Evolutionary conservation across 768 basidiomycete species (phyloP), one percentile per base, ranked within the genome.

Genomic region (Tylopilus felleus): DNA sequence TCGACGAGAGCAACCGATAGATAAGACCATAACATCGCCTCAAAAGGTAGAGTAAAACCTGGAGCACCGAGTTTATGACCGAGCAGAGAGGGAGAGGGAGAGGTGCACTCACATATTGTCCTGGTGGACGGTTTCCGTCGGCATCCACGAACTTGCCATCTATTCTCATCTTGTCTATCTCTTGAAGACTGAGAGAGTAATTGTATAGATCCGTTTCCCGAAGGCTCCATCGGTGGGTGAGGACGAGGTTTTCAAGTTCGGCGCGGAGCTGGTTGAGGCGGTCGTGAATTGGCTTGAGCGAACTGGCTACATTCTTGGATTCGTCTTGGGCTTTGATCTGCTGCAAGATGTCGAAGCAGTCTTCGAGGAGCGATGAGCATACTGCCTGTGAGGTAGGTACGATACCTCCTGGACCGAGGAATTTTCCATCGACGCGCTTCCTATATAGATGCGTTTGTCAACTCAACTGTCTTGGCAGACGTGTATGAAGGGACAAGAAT

Each of bases 71-170:
- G 16, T 41, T 36, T 9, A 55, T 55, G 35, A 52, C 3, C 13
- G 28, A 28, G 41, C 7, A 33, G 8, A 21, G 46, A 47, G 27
- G 49, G 25, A 25, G 49, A 16, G 33, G 25, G 38, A 5, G 13
- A 23, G 27, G 22, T 13, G 2, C 17, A 73, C 90, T 61, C 60
- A 95, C 97, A 69, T 92, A 97, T 87, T 99, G 97, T 10, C 97
- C 96, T 51, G 87, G 77, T 3, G 96, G 93, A 48, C 88, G 80
- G 66, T 93, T 88, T 3, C 95, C 97, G 38, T 98, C 94, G 0
- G 88, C 79, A 65, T 98, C 95, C 7, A 96, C 86, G 66, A 98
- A 99, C 73, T 97, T 96, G 52, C 97, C 97, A 58, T 98, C 93
- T 7, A 98, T 83, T 22, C 97, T 77, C 93, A 98, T 93, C 72